Evolutionary conservation across 2,329 filamentous ascomycete genomes (phyloP), one percentile per base, ranked within the genome.

Genomic region (Trichoderma aggressivum): DNA sequence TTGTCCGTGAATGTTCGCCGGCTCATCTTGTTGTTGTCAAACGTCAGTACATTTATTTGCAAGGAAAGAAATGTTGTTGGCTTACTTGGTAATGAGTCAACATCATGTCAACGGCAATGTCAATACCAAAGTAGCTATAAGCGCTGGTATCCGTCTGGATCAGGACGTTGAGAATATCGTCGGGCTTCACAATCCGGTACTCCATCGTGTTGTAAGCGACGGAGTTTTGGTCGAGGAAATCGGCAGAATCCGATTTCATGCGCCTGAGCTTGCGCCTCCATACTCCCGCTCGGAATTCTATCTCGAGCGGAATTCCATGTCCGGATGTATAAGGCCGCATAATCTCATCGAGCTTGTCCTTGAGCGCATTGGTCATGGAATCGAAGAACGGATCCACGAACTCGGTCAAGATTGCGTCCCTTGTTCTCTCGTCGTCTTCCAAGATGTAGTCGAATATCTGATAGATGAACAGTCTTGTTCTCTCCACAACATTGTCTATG

Each of bases 391-490:
- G 64, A 3, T 47, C 53, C 6, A 71, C 64, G 14, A 12, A 69
- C 7, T 62, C 56, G 10, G 11, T 16, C 55, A 67, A 30, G 43
- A 71, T 62, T 7, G 32, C 39, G 16, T 68, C 64, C 18, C 63
- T 39, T 12, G 70, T 71, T 18, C 28, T 28, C 32, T 63, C 47
- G 64, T 71, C 70, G 26, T 68, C 55, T 3, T 78, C 79, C 2
- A 77, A 71, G 8, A 84, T 74, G 68, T 84, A 73, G 8, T 69
- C 60, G 12, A 85, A 75, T 0, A 81, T 67, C 16, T 78, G 74
- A 28, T 84, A 80, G 0, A 83, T 80, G 63, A 85, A 84, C 0
- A 66, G 75, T 47, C 81, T 81, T 14, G 77, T 72, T 4, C 77
- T 72, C 0, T 73, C 53, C 0, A 78, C 72, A 7, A 83, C 77